Evolutionary conservation across 108 stramenopile genomes (phyloP).

Genomic region (Nitzschia sp.): DNA sequence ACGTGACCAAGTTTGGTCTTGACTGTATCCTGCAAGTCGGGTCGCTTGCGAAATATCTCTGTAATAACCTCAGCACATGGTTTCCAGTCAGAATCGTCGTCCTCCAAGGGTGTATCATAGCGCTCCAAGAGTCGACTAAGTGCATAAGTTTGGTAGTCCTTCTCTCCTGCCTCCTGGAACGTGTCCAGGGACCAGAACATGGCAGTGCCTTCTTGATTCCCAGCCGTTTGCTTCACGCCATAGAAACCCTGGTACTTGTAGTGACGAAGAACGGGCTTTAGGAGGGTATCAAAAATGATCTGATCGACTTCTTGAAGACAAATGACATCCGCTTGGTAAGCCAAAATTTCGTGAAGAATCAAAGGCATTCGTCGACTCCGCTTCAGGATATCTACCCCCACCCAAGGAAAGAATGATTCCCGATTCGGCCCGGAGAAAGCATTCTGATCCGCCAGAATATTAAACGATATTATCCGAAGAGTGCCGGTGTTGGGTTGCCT

Average conservation of each 20-base stretch:
- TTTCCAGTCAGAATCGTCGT: slow-evolving; percentile 30
- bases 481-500: neutral
- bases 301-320: slow-evolving; percentile 84
- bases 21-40: slow-evolving; percentile 41
- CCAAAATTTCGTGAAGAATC: slow-evolving; percentile 67
- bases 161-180: slow-evolving; percentile 39
- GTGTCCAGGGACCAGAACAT: slow-evolving; percentile 58
- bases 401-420: slow-evolving; percentile 48
- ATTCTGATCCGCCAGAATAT: slow-evolving; percentile 78
- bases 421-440: slow-evolving; percentile 39
- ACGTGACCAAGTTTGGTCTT: slow-evolving; percentile 30
- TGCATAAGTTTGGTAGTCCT: slow-evolving; percentile 1
- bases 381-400: slow-evolving; percentile 36
- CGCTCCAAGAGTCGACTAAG: slow-evolving; percentile 8
- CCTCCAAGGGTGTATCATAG: slow-evolving; percentile 12
- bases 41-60: slow-evolving; percentile 38
- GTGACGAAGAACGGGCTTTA: slow-evolving; percentile 32
- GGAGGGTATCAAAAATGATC: slow-evolving; percentile 26
- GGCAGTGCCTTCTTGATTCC: slow-evolving; percentile 58
- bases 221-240: slow-evolving; percentile 35
- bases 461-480: slow-evolving; percentile 70
- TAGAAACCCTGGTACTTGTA: slow-evolving; percentile 60
- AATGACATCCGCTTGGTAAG: slow-evolving; percentile 67
- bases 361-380: slow-evolving; percentile 59
- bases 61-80: slow-evolving; percentile 35